Conservation (phyloP, 352 stramenopile species). For the Plasmopara muralis region DNA sequence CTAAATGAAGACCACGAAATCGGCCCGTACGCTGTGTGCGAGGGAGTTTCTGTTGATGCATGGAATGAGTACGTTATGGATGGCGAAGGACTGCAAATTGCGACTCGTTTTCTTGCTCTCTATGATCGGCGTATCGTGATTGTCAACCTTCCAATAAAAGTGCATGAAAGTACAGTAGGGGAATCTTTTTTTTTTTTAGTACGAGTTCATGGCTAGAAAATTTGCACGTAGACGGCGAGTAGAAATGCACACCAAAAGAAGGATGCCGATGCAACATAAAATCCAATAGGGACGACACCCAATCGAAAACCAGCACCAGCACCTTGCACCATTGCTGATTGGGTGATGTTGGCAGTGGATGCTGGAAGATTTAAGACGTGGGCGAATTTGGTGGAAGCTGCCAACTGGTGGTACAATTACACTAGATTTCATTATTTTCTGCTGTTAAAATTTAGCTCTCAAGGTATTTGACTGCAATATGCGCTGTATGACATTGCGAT, state of each 20-base stretch:
- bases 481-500: constrained; percentile 5
- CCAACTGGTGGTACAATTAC: constrained; percentile 7
- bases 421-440: constrained; percentile 11
- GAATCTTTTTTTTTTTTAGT: too few relatives aligned
- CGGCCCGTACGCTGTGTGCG: too few relatives aligned
- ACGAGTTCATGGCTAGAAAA: too few relatives aligned
- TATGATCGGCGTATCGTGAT: too few relatives aligned
- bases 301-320: constrained; percentile 3
- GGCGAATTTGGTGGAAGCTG: not conserved
- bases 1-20: too few relatives aligned
- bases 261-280: not conserved
- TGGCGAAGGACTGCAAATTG: too few relatives aligned
- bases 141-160: too few relatives aligned
- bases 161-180: too few relatives aligned
- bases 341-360: constrained; percentile 3
- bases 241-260: not conserved
- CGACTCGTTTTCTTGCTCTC: too few relatives aligned
- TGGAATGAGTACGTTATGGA: too few relatives aligned
- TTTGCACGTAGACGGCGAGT: too few relatives aligned
- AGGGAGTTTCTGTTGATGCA: too few relatives aligned
- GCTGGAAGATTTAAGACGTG: constrained; percentile 1
- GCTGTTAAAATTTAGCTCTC: constrained; percentile 9
- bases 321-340: constrained; percentile 6
- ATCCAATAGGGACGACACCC: not conserved
- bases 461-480: constrained; percentile 1